Base-by-base conservation (phyloP, 805 yeast species). In the Wickerhamomyces mucosus region DNA sequence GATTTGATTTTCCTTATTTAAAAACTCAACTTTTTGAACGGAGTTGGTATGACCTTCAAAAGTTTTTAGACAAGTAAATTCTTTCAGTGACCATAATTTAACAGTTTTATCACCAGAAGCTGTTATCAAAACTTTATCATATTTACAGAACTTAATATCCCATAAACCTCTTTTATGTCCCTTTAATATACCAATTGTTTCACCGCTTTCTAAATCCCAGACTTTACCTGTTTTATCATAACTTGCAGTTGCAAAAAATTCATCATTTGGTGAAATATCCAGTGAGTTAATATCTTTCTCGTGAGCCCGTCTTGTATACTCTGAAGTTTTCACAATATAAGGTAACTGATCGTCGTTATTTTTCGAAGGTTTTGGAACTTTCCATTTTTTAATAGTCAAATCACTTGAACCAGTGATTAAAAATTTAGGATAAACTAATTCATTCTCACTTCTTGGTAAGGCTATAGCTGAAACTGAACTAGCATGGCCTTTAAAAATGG, bases 161-260 rank as follows among this genome's bases (percentile, higher is more conserved):
- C 97, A 92, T 27, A 92, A 70, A 10, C 97, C 97, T 48, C 99
- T 73, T 52, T 78, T 81, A 56, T 92, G 99, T 13, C 96, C 96
- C 38, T 75, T 75, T 40, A 92, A 61, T 7, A 89, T 66, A 7
- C 94, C 96, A 14, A 82, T 61, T 3, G 79, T 74, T 56, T 92
- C 96, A 36, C 98, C 97, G n/a, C 73, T 61, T 26, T 74, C 81
- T 17, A 75, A 50, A 50, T 81, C 78, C 97, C 97, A 92, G 4
- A 92, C 61, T 50, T 92, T 92, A 38, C 82, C 92, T 3, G 88
- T 69, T 48, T 89, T 83, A 56, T 92, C 99, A 53, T 82, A 94
- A 10, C 95, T 82, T 3, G 95, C 97, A 1, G 96, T 80, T 1
- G 95, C 97, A 48, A 92, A 77, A 31, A 69, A 64, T 41, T 78